phyloP scores from a whole-genome alignment of 768 basidiomycete species.

The Phaeotremella skinneri region DNA sequence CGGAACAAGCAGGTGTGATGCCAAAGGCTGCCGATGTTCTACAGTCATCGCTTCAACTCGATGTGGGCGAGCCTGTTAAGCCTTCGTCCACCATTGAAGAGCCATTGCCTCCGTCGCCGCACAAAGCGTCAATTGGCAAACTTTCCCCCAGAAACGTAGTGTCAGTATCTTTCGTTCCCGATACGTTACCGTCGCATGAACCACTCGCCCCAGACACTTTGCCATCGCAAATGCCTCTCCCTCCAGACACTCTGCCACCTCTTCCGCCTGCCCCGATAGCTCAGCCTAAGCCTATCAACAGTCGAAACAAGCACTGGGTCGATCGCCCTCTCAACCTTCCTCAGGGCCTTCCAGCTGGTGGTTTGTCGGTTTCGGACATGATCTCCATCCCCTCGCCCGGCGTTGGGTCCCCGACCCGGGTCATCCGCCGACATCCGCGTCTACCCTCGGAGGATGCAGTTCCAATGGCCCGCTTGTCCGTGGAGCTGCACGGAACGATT shows the following conservation, averaged over 20 bases:
- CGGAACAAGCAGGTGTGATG: too few species aligned
- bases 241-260: background rate
- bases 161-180: background rate
- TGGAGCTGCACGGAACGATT: slow-evolving; percentile 35
- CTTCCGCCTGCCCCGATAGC: background rate
- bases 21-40: too few species aligned
- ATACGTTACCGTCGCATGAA: background rate
- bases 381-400: slow-evolving; percentile 32
- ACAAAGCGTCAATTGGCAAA: too few species aligned
- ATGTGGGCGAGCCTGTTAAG: too few species aligned
- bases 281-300: slow-evolving; percentile 6
- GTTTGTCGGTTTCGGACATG: slow-evolving; percentile 38
- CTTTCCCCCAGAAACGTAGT: background rate
- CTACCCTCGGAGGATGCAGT: slow-evolving; percentile 24
- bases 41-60: too few species aligned
- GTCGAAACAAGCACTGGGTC: background rate
- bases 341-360: slow-evolving; percentile 29
- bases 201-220: background rate
- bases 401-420: slow-evolving; percentile 18
- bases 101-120: too few species aligned
- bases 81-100: too few species aligned
- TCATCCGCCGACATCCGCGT: slow-evolving; percentile 30
- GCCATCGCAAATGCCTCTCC: background rate
- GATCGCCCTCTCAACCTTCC: slow-evolving; percentile 15
- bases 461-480: slow-evolving; percentile 26